These are phyloP conservation scores for Ulmus americana DNA, from an alignment of 331 rosid genomes.

Conservation along the genomic window DNA sequence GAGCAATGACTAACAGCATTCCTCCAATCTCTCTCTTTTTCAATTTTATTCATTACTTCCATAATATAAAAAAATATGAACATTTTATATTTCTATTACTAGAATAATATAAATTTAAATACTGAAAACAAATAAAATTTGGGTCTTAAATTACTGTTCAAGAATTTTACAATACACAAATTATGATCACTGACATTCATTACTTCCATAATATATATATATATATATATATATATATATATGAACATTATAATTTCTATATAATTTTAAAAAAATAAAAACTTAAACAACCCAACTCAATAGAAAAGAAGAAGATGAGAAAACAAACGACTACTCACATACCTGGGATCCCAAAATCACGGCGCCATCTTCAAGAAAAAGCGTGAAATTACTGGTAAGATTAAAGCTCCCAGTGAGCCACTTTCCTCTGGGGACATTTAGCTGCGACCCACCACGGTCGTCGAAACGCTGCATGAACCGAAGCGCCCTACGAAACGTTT, in stretches of 20 bases:
- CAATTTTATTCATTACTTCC: not conserved
- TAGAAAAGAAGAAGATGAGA: not conserved
- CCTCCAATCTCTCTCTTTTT: not conserved
- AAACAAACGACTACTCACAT: not conserved
- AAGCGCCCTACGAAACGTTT: conserved; percentile 54
- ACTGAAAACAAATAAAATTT: not conserved
- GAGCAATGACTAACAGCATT: not conserved
- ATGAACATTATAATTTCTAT: no score
- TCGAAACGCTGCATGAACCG: conserved; percentile 52
- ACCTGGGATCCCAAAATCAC: conserved; percentile 79
- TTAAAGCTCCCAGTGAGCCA: conserved; percentile 89
- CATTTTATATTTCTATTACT: no score
- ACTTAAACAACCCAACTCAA: not conserved
- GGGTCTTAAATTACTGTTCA: not conserved
- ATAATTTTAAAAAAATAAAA: no score
- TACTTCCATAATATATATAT: no score
- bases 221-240: no score
- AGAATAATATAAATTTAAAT: not conserved
- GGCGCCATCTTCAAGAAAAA: conserved; percentile 65
- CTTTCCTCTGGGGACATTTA: conserved; percentile 56
- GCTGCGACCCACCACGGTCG: conserved; percentile 61
- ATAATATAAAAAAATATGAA: no score
- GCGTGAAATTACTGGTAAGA: conserved; percentile 90
- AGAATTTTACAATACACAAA: no score
- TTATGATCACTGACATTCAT: no score